Conservation (phyloP, 208 protist genomes). For the Naegleria lovaniensis region DNA sequence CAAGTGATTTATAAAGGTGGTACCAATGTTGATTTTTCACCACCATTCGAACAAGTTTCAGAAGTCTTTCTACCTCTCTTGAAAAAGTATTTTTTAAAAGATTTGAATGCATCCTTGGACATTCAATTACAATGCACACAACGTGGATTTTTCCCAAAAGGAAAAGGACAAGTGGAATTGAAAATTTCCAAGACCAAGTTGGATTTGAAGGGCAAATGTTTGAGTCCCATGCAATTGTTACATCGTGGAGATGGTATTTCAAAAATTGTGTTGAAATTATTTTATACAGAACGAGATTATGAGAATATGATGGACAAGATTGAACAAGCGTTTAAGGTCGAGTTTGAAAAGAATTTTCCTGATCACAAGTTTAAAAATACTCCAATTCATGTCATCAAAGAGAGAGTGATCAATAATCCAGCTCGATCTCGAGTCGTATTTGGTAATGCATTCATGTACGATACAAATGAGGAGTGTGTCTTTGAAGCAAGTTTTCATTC, state of each 20-base stretch:
- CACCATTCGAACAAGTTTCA: neutral
- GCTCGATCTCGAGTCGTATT: neutral
- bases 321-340: neutral
- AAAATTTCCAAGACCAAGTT: neutral
- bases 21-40: slow-evolving; percentile 12
- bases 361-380: neutral
- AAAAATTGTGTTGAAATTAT: neutral
- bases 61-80: neutral
- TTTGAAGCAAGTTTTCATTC: neutral
- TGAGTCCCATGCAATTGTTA: neutral
- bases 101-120: neutral
- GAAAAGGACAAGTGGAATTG: neutral
- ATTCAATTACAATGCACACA: neutral
- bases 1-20: neutral
- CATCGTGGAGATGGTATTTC: neutral
- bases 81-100: neutral
- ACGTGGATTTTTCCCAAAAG: slow-evolving; percentile 22
- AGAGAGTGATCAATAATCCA: neutral
- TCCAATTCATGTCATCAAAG: neutral
- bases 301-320: neutral
- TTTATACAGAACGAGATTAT: neutral
- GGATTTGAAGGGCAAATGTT: neutral
- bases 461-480: neutral
- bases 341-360: neutral
- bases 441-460: neutral